phyloP scores from a whole-genome alignment of 495 filamentous ascomycete species.

The Pyronema omphalodes region DNA sequence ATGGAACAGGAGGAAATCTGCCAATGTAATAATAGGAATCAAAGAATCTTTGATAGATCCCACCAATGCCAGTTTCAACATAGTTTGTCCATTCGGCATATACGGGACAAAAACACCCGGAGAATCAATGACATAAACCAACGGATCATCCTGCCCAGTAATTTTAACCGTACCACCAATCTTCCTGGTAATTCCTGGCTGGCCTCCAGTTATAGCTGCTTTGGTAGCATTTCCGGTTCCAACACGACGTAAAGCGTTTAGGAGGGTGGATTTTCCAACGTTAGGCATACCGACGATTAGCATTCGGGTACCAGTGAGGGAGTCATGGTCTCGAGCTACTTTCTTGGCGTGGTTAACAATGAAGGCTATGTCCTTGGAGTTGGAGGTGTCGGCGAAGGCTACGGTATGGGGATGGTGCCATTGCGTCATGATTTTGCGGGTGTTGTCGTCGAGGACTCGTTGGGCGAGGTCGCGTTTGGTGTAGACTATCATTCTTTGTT shows the following conservation, averaged over 20 bases:
- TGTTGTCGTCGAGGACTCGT: constrained; percentile 17
- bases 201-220: constrained; percentile 61
- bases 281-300: constrained; percentile 96
- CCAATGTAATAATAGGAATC: constrained; percentile 52
- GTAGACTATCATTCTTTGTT: constrained; percentile 66
- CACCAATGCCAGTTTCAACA: constrained; percentile 81
- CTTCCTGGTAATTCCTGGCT: constrained; percentile 81
- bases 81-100: constrained; percentile 61
- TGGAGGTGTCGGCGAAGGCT: constrained; percentile 43
- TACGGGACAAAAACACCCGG: constrained; percentile 78
- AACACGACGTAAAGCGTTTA: constrained; percentile 60
- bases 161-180: constrained; percentile 71
- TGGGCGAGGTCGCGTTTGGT: constrained; percentile 67
- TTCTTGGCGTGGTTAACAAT: not conserved
- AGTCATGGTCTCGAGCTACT: constrained; percentile 25
- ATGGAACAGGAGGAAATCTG: constrained; percentile 75
- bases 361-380: constrained; percentile 29
- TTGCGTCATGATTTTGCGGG: constrained; percentile 34
- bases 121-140: constrained; percentile 53
- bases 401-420: constrained; percentile 42
- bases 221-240: constrained; percentile 44
- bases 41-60: constrained; percentile 82
- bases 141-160: constrained; percentile 31
- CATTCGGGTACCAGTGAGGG: constrained; percentile 51
- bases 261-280: constrained; percentile 75